phyloP scores from a whole-genome alignment of 257 asterid genomes.

The Prunella vulgaris region DNA sequence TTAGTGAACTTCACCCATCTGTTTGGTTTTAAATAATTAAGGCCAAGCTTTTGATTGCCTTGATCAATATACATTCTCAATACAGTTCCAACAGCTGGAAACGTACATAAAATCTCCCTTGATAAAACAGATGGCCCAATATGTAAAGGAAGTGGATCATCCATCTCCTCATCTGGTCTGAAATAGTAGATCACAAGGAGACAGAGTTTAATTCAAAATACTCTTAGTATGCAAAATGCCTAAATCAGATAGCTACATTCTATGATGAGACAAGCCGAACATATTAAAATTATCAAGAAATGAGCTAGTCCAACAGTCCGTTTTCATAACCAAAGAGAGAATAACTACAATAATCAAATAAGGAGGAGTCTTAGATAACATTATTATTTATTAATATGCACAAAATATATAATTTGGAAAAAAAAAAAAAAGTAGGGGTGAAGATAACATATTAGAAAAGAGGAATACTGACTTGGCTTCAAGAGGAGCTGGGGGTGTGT shows the following conservation, averaged over 20 bases:
- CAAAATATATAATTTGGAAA: not conserved
- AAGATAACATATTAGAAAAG: slow-evolving; percentile 7
- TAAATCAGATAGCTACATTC: not conserved
- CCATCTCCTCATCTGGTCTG: slow-evolving; percentile 70
- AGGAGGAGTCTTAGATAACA: not conserved
- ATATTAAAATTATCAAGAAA: not conserved
- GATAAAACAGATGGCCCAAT: slow-evolving; percentile 48
- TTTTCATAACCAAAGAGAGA: not conserved
- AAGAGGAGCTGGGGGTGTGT: slow-evolving; percentile 55
- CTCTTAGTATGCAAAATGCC: not conserved
- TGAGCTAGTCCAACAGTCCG: not conserved
- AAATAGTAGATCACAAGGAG: slow-evolving; percentile 19
- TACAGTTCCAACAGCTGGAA: slow-evolving; percentile 76
- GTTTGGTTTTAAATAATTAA: slow-evolving; percentile 42
- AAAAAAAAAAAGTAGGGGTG: no score
- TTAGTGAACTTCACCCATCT: slow-evolving; percentile 62
- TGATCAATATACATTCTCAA: slow-evolving; percentile 52
- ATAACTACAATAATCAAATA: not conserved
- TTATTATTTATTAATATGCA: not conserved
- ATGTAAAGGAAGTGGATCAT: slow-evolving; percentile 59
- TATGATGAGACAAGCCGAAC: not conserved
- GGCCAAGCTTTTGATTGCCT: slow-evolving; percentile 41
- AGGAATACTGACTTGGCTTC: slow-evolving; percentile 47
- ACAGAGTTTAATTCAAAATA: not conserved
- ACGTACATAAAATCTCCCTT: slow-evolving; percentile 60